Evolutionary conservation across 129 eudicot genomes (phyloP).

Genomic region (Pulicaria dysenterica): DNA sequence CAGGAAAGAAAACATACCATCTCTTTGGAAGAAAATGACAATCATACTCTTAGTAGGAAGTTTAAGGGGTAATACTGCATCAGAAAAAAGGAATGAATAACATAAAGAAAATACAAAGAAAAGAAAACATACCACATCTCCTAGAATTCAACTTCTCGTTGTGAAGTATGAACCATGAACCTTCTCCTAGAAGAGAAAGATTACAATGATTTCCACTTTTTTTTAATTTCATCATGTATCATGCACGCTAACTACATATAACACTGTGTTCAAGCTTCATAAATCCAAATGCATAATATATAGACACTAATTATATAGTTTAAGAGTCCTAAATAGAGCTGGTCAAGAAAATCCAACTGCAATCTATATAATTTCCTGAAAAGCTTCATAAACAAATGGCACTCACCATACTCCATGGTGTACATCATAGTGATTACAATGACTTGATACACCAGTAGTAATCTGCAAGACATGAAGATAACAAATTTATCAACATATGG

Average conservation of each 20-base stretch:
- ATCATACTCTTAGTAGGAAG: too few relatives aligned
- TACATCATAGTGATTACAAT: slow-evolving; percentile 86
- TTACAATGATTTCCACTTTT: background rate
- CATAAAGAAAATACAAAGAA: too few relatives aligned
- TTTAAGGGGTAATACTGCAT: too few relatives aligned
- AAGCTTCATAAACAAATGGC: slow-evolving; percentile 5
- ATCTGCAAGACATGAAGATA: slow-evolving; percentile 49
- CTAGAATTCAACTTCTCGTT: slow-evolving; percentile 65
- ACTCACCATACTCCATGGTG: slow-evolving; percentile 76
- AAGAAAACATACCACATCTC: slow-evolving; percentile 21
- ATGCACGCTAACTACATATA: background rate
- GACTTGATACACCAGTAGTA: slow-evolving; percentile 90
- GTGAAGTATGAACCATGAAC: slow-evolving; percentile 48
- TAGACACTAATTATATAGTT: background rate
- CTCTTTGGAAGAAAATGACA: too few relatives aligned
- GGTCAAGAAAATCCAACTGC: background rate
- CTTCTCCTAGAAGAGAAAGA: slow-evolving; percentile 41
- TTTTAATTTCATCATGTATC: background rate
- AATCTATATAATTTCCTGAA: background rate
- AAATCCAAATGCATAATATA: background rate
- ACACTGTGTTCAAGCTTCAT: slow-evolving; percentile 2
- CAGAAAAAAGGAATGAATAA: too few relatives aligned
- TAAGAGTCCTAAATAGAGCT: background rate
- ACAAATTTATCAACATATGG: background rate
- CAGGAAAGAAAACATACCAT: too few relatives aligned